phyloP scores from a whole-genome alignment of 257 asterid species.

The Solanum clarkiae region DNA sequence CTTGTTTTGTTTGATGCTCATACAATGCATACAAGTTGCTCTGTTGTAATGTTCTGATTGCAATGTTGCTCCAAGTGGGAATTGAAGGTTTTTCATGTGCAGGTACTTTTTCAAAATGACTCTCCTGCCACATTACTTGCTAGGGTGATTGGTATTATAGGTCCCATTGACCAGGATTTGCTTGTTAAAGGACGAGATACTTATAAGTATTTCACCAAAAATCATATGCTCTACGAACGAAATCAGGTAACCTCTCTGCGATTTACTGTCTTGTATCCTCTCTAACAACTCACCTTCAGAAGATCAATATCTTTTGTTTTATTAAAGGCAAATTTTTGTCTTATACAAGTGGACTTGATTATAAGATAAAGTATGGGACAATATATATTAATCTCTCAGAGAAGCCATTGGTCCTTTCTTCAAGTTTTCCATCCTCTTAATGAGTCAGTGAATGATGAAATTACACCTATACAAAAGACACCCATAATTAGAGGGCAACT shows the following conservation, averaged over 20 bases:
- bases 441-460: background rate
- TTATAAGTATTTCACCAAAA: slow-evolving; percentile 80
- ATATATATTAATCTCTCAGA: background rate
- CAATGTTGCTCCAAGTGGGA: background rate
- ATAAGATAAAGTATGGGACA: background rate
- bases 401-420: background rate
- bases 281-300: background rate
- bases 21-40: background rate
- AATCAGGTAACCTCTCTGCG: slow-evolving; percentile 49
- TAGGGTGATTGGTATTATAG: slow-evolving; percentile 81
- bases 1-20: background rate
- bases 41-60: background rate
- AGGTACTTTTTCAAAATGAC: slow-evolving; percentile 98
- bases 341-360: background rate
- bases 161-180: slow-evolving; percentile 71
- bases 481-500: background rate
- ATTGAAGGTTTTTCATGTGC: slow-evolving; percentile 2
- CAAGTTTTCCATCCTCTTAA: background rate
- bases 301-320: background rate
- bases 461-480: background rate
- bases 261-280: background rate
- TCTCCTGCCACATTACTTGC: slow-evolving; percentile 99
- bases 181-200: slow-evolving; percentile 87
- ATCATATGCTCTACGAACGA: slow-evolving; percentile 91
- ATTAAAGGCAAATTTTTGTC: background rate